Evolutionary conservation across 441 rosid genomes (phyloP), one percentile per base, ranked within the genome.

Genomic region (Omphalea diandra): DNA sequence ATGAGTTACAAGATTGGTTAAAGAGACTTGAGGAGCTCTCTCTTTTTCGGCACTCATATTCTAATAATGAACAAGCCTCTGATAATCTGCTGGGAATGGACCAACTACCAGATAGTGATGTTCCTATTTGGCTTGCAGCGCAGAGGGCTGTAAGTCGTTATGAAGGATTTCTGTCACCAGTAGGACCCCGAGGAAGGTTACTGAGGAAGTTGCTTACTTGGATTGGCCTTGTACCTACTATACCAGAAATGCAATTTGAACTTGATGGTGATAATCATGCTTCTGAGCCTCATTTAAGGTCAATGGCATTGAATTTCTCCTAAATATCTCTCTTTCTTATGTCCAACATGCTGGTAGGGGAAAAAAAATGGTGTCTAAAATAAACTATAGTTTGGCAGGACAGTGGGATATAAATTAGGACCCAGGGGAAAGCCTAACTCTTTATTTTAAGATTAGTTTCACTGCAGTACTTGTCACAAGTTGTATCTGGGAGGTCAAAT

Each of bases 121-220:
- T 94, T 64, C 97, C 97, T 43, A 88, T 94, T 73, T 85, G 94
- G 82, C 71, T 90, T 71, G 97, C 99, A 61, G 97, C 99, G 72
- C 91, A 90, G 85, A 94, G 82, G 74, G 99, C 97, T 72, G 95
- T 91, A 68, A 88, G 86, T 71, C 92, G 96, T 58, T 94, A 91
- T 70, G 90, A 92, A 79, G 97, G 96, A 63, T 76, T 91, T 79
- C 84, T 94, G 41, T 87, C 99, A 57, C 87, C 91, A 43, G 83
- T 80, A 78, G 99, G 99, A 78, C 97, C 99, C 63, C 90, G 99
- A 36, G 90, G 87, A 79, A 86, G 88, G 88, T 91, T 94, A 70
- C 79, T 94, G 36, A 81, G 85, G 77, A 90, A 81, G 84, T 81
- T 94, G 77, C 88, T 94, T 69, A 73, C 85, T 10, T 79, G 93